Percentiles rank a stretch among this genome's conserved stretches.
Evolutionary conservation across 345 rosid genomes (phyloP).

Genomic region (Psidium guajava): DNA sequence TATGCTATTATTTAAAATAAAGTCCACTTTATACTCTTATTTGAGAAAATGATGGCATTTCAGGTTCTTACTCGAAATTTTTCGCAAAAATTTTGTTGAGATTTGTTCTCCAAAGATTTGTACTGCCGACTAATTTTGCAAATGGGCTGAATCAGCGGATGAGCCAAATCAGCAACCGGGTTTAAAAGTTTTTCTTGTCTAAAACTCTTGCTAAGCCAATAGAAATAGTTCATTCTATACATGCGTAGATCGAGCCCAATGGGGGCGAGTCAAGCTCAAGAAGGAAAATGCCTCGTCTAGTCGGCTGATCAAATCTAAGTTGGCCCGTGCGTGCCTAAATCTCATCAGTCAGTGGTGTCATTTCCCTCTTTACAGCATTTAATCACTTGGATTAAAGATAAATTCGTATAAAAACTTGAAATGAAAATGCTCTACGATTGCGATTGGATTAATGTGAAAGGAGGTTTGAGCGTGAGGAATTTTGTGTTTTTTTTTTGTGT

Average conservation of each 20-base stretch:
- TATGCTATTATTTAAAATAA: too few species aligned
- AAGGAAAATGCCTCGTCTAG: not conserved
- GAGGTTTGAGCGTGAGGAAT: not conserved
- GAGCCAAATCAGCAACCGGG: rapidly evolving
- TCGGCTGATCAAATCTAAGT: not conserved
- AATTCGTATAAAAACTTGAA: not conserved
- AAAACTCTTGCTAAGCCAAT: rapidly evolving
- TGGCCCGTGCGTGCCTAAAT: rapidly evolving
- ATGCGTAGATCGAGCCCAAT: rapidly evolving
- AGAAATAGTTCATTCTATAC: too few species aligned
- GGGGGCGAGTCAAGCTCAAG: not conserved
- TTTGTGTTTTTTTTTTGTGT: not conserved
- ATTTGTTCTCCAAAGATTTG: too few species aligned
- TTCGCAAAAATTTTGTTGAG: too few species aligned
- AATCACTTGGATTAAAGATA: not conserved
- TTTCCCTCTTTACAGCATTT: not conserved
- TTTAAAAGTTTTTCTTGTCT: rapidly evolving
- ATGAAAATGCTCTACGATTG: not conserved
- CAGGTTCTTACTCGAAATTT: too few species aligned
- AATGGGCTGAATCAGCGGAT: not conserved
- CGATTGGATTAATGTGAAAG: not conserved
- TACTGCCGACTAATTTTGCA: too few species aligned
- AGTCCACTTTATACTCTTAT: too few species aligned
- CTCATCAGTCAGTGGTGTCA: rapidly evolving
- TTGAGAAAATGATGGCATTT: too few species aligned